These are phyloP conservation scores for Ceratocystis cubensis DNA, from an alignment of 2,329 filamentous ascomycete genomes.

Conservation along the genomic window DNA sequence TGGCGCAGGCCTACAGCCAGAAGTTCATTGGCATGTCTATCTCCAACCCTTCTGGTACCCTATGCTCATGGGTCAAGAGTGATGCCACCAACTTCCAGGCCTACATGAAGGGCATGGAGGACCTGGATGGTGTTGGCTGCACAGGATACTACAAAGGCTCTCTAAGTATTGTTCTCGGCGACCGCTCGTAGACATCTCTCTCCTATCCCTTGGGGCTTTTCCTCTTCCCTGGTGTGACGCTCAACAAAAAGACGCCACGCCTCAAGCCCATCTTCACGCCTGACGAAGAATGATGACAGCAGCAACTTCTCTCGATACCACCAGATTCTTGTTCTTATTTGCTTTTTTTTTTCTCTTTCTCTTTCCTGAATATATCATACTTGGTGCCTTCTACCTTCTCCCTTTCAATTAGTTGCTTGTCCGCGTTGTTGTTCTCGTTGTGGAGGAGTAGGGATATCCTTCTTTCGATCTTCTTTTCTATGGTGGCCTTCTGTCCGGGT, in stretches of 20 bases:
- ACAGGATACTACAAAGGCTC: constrained; percentile 28
- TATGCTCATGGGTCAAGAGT: constrained; percentile 33
- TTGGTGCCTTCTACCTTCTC: not conserved
- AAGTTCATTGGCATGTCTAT: constrained; percentile 29
- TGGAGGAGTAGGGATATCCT: too few species aligned
- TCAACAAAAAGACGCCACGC: not conserved
- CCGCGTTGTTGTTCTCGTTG: too few species aligned
- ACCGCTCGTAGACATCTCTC: constrained; percentile 21
- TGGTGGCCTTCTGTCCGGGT: not conserved
- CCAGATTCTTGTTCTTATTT: constrained; percentile 16
- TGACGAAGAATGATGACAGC: constrained; percentile 1
- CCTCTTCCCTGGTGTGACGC: not conserved
- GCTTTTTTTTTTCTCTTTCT: constrained; percentile 12
- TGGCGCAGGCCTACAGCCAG: constrained; percentile 29
- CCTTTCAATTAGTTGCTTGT: too few species aligned
- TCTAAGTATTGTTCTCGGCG: constrained; percentile 29
- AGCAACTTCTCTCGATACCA: constrained; percentile 18
- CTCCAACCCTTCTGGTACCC: constrained; percentile 29
- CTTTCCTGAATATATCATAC: constrained; percentile 20
- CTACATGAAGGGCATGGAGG: constrained; percentile 31
- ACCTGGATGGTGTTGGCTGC: constrained; percentile 31
- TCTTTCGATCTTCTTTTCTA: not conserved
- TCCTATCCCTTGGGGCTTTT: not conserved
- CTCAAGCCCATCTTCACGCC: not conserved
- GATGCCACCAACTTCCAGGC: constrained; percentile 30